Evolutionary conservation across 164 flowering plant genomes (phyloP), one percentile per base, ranked within the genome.

Genomic region (Nelumbo lutea): DNA sequence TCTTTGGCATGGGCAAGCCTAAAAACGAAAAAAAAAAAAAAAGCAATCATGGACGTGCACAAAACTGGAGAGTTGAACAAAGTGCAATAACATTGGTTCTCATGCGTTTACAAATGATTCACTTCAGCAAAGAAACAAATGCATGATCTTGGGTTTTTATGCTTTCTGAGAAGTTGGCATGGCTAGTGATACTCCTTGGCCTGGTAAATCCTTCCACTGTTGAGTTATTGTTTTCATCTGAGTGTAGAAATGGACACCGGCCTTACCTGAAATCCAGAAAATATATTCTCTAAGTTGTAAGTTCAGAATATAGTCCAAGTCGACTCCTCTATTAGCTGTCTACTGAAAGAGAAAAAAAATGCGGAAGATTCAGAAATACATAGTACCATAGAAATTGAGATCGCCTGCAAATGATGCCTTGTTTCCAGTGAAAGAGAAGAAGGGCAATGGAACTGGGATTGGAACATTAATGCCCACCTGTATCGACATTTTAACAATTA

Each of bases 401-500:
- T 86, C 87, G 1, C 87, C 88, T 4, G 83, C 84, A 66, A 80
- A 83, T 27, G 90, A 86, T 55, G 84, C 75, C 80, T 69, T 83
- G 7, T 76, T 73, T 59, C 86, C 87, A 55, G 79, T 79, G 75
- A 82, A 83, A 5, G 88, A 80, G 75, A 79, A 83, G 68, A 82
- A 82, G 9, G 88, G 83, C 76, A 82, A 64, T n/a, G 86, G 85
- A 41, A 82, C 78, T 59, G 92, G 85, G 64, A 85, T 79, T 8
- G 87, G 86, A 59, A 86, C 87, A 69, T 88, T 88, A 55, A 88
- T 79, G 42, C 93, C 93, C 73, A 88, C 86, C 92, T 88, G 70
- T 72, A 15, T 41, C 57, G 51, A 71, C 42, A 48, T 10, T 38
- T 55, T 3, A 46, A 52, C 27, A 27, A 27, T 27, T 27, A 27